These are phyloP conservation scores for Globisporangium mamillatum DNA, from an alignment of 352 stramenopile genomes.

Conservation along the genomic window DNA sequence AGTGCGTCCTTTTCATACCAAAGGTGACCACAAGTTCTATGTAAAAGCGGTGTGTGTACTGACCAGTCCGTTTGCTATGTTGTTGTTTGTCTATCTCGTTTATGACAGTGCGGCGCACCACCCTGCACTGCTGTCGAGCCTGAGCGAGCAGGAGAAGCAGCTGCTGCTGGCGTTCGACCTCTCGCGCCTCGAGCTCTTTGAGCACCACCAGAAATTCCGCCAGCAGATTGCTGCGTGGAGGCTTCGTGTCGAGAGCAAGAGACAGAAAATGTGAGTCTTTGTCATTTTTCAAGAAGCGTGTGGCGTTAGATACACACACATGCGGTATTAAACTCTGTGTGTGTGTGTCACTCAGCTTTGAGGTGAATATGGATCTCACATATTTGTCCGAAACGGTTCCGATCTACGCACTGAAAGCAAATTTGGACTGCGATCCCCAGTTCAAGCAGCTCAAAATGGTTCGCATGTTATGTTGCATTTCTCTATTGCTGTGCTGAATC, in stretches of 20 bases:
- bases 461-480: background rate
- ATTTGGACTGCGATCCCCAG: background rate
- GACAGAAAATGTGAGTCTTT: background rate
- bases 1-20: conserved; percentile 12
- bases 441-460: conserved; percentile 15
- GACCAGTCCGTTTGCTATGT: background rate
- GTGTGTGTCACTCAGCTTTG: background rate
- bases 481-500: background rate
- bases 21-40: background rate
- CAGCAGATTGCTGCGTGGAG: conserved; percentile 20
- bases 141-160: conserved; percentile 22
- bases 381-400: conserved; percentile 6
- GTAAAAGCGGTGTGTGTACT: background rate
- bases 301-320: background rate
- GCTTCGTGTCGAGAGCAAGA: conserved; percentile 12
- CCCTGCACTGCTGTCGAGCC: conserved; percentile 1
- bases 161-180: conserved; percentile 30
- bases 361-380: conserved; percentile 3
- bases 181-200: conserved; percentile 28
- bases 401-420: conserved; percentile 11
- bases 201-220: conserved; percentile 26
- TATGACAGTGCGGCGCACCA: conserved; percentile 15
- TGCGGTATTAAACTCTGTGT: background rate
- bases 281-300: background rate
- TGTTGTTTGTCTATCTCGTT: background rate